Evolutionary conservation across 148 eudicot species (phyloP).

Genomic region (Euryodendron excelsum): DNA sequence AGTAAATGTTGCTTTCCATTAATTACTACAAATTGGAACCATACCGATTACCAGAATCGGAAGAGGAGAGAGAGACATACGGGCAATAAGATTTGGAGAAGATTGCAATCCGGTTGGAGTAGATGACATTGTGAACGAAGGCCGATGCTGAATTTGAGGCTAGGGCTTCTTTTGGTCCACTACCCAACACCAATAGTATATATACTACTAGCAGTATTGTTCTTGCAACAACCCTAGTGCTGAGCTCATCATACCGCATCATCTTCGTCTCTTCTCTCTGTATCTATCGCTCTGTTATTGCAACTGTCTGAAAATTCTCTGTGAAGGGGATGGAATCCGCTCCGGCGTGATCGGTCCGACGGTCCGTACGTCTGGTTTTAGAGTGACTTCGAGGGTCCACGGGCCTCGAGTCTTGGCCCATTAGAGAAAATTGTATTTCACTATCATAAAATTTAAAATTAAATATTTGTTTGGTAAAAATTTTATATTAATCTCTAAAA

Average conservation of each 20-base stretch:
- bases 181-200: slow-evolving; percentile 17
- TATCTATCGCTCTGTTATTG: not conserved
- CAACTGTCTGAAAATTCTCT: not conserved
- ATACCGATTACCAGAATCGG: not conserved
- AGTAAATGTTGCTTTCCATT: not conserved
- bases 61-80: slow-evolving; percentile 31
- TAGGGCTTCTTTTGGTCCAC: slow-evolving; percentile 29
- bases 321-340: too few species aligned
- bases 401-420: too few species aligned
- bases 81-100: slow-evolving; percentile 99
- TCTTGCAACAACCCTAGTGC: slow-evolving; percentile 10
- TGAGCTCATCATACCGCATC: not conserved
- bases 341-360: too few species aligned
- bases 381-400: too few species aligned
- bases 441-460: too few species aligned
- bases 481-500: too few species aligned
- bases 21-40: not conserved
- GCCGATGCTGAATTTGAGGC: slow-evolving; percentile 79
- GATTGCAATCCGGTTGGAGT: slow-evolving; percentile 81
- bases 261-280: not conserved
- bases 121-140: slow-evolving; percentile 76
- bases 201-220: not conserved
- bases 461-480: too few species aligned
- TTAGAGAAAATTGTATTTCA: too few species aligned
- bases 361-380: too few species aligned